Percentiles rank a stretch among this genome's conserved stretches.
These are phyloP conservation scores for Phialophora macrospora DNA, from an alignment of 2,329 filamentous ascomycete genomes.

Conservation along the genomic window DNA sequence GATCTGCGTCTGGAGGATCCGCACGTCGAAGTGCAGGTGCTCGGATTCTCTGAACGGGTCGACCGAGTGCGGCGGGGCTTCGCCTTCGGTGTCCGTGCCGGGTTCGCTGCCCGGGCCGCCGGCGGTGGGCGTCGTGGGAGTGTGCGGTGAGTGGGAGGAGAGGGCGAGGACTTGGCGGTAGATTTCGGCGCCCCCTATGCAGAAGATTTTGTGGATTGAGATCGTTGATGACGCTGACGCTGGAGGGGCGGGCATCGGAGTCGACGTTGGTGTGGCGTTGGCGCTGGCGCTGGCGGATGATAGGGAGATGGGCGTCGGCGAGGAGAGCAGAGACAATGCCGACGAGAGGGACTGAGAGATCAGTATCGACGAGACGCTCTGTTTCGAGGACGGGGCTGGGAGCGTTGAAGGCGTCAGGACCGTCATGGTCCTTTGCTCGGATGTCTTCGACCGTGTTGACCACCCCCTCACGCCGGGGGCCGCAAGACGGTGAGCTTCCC, in stretches of 20 bases:
- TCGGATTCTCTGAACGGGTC: constrained; percentile 6
- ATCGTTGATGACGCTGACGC: background rate
- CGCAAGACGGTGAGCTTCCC: constrained; percentile 13
- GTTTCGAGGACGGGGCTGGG: constrained; percentile 12
- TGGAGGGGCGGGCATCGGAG: background rate
- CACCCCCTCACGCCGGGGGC: background rate
- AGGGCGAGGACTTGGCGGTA: constrained; percentile 70
- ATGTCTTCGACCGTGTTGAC: background rate
- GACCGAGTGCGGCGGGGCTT: background rate
- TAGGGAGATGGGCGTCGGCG: constrained; percentile 11
- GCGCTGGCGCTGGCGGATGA: constrained; percentile 23
- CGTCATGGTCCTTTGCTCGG: constrained; percentile 4
- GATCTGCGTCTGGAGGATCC: constrained; percentile 42
- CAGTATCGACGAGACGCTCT: constrained; percentile 23
- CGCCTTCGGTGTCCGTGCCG: constrained; percentile 23
- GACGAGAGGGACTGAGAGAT: constrained; percentile 29
- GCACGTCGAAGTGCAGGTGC: constrained; percentile 30
- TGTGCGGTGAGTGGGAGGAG: constrained; percentile 11
- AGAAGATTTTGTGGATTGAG: constrained; percentile 67
- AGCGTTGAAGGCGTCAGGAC: constrained; percentile 27
- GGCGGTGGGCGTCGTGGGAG: constrained; percentile 2
- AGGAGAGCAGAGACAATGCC: constrained; percentile 28
- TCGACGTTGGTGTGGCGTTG: constrained; percentile 30
- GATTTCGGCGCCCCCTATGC: constrained; percentile 89
- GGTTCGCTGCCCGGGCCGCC: constrained; percentile 13